Conservation (phyloP, 805 yeast genomes). For the Nakazawaea sp. region DNA sequence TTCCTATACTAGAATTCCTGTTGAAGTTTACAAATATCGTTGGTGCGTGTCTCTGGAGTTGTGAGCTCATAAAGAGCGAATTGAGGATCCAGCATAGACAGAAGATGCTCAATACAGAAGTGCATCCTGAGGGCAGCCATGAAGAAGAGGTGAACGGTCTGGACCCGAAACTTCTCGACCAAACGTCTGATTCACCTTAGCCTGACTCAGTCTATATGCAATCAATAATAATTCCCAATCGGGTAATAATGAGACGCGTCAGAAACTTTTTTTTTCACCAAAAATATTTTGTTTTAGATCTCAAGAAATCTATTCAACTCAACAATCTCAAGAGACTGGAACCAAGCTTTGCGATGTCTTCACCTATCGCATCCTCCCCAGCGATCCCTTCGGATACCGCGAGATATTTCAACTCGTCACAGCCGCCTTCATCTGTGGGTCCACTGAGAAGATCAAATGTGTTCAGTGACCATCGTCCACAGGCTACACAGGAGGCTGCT, state of each 20-base stretch:
- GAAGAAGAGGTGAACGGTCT: too few relatives aligned
- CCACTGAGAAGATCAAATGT: conserved; percentile 16
- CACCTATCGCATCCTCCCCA: conserved; percentile 11
- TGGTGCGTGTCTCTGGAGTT: conserved; percentile 35
- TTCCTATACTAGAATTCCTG: conserved; percentile 47
- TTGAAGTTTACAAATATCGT: conserved; percentile 52
- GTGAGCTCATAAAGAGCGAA: background rate
- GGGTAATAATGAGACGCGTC: conserved; percentile 11
- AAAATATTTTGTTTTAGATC: too few relatives aligned
- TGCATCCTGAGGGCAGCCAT: too few relatives aligned
- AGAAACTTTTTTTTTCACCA: too few relatives aligned
- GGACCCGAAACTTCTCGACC: too few relatives aligned
- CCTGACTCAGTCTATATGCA: too few relatives aligned
- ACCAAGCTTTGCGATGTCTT: too few relatives aligned
- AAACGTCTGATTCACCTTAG: too few relatives aligned
- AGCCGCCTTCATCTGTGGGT: conserved; percentile 17
- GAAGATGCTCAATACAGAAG: too few relatives aligned
- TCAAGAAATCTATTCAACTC: too few relatives aligned
- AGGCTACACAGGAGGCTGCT: conserved; percentile 2
- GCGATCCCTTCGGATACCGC: conserved; percentile 54
- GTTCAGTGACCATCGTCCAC: conserved; percentile 14
- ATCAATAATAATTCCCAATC: conserved; percentile 1
- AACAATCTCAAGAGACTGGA: too few relatives aligned
- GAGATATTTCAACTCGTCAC: conserved; percentile 36
- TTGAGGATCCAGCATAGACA: background rate